phyloP scores from a whole-genome alignment of 495 filamentous ascomycete species.

The Talaromyces nanjingensis region DNA sequence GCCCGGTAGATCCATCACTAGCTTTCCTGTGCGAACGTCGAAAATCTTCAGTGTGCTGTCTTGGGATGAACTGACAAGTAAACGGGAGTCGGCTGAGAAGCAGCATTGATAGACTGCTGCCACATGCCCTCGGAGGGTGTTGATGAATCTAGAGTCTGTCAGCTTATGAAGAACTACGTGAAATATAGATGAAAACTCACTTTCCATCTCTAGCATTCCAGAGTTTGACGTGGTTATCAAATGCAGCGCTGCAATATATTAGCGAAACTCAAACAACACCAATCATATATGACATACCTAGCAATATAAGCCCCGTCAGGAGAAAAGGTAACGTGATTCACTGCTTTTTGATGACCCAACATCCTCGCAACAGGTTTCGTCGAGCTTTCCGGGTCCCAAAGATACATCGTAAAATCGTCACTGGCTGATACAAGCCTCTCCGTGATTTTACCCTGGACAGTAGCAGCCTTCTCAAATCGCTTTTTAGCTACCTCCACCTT shows the following conservation, averaged over 20 bases:
- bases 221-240: constrained; percentile 88
- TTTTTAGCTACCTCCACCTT: constrained; percentile 70
- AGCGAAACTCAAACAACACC: neutral
- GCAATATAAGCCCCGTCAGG: constrained; percentile 83
- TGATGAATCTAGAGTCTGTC: constrained; percentile 54
- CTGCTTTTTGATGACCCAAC: constrained; percentile 88
- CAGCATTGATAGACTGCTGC: constrained; percentile 85
- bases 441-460: constrained; percentile 64
- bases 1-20: constrained; percentile 81
- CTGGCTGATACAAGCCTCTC: constrained; percentile 86
- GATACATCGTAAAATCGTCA: constrained; percentile 94
- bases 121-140: constrained; percentile 85
- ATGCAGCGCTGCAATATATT: constrained; percentile 53
- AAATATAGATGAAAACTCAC: constrained; percentile 25
- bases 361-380: constrained; percentile 83
- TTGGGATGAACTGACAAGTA: constrained; percentile 79
- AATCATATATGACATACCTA: neutral
- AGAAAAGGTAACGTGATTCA: constrained; percentile 93
- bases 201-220: constrained; percentile 70
- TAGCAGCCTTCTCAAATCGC: constrained; percentile 85
- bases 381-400: constrained; percentile 80
- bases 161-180: neutral
- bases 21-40: constrained; percentile 78
- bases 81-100: constrained; percentile 81
- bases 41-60: constrained; percentile 95